phyloP scores from a whole-genome alignment of 2,329 filamentous ascomycete genomes.

The Epichloe sylvatica region DNA sequence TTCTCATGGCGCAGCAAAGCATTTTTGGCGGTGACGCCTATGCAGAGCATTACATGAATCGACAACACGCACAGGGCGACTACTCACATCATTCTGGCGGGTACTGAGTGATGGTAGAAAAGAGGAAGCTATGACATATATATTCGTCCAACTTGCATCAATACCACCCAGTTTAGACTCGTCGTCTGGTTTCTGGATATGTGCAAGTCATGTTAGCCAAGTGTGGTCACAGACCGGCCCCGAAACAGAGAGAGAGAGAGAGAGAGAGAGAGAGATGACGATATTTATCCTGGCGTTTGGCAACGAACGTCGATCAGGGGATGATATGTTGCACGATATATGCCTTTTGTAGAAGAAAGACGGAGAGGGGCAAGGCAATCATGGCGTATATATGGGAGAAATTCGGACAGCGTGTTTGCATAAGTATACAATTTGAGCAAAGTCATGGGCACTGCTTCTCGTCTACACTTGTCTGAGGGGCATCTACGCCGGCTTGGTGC shows the following conservation, averaged over 20 bases:
- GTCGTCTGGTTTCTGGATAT: too few relatives aligned
- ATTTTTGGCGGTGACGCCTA: slow-evolving; percentile 11
- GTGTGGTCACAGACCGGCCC: too few relatives aligned
- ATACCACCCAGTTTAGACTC: too few relatives aligned
- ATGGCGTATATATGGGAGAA: background rate
- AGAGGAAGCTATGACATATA: background rate
- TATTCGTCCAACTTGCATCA: too few relatives aligned
- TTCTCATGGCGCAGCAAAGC: slow-evolving; percentile 11
- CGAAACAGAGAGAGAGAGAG: background rate
- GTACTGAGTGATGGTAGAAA: background rate
- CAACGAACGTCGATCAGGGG: background rate
- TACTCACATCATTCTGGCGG: slow-evolving; percentile 9
- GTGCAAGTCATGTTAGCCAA: too few relatives aligned
- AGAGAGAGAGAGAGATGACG: background rate
- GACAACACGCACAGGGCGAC: slow-evolving; percentile 4
- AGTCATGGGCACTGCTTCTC: background rate
- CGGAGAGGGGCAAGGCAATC: background rate
- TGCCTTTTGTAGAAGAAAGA: background rate
- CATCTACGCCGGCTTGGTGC: too few relatives aligned
- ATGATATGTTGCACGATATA: background rate
- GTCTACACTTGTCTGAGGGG: too few relatives aligned
- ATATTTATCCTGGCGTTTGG: background rate
- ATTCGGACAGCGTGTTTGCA: background rate
- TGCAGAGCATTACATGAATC: slow-evolving; percentile 8
- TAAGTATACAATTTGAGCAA: background rate